Conservation (phyloP, 495 filamentous ascomycete species). For the Darksidea phi region DNA sequence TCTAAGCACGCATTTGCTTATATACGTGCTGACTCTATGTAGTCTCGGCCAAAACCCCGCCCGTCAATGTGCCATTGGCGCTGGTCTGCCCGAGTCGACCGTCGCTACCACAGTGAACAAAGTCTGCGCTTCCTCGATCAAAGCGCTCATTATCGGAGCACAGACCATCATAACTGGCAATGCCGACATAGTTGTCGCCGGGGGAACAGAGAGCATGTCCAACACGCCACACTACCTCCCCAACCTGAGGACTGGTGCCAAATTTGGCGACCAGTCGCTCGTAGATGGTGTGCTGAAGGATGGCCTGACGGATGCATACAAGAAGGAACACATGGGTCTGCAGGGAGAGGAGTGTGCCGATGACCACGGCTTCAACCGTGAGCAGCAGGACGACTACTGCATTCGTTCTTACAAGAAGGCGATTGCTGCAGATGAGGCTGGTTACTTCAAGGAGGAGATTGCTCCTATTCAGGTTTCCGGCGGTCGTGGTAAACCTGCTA, state of each 20-base stretch:
- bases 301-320: constrained; percentile 87
- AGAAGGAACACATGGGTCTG: constrained; percentile 91
- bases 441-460: constrained; percentile 81
- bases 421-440: constrained; percentile 74
- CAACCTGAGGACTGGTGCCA: constrained; percentile 74
- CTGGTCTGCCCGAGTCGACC: constrained; percentile 73
- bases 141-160: constrained; percentile 90
- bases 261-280: constrained; percentile 83
- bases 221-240: constrained; percentile 97
- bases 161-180: constrained; percentile 96
- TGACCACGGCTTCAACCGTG: constrained; percentile 76
- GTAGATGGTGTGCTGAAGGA: constrained; percentile 91
- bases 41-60: constrained; percentile 97
- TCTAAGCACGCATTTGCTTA: constrained; percentile 6
- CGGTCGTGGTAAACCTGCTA: constrained; percentile 82
- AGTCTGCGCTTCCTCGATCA: constrained; percentile 91
- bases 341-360: constrained; percentile 86
- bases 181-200: constrained; percentile 84
- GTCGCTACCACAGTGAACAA: constrained; percentile 97
- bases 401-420: constrained; percentile 90
- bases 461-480: constrained; percentile 83
- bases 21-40: constrained; percentile 11
- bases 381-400: constrained; percentile 89
- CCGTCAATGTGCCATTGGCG: constrained; percentile 85
- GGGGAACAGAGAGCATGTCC: constrained; percentile 96